phyloP scores from a whole-genome alignment of 495 filamentous ascomycete species.

The Aspergillus mulundensis region DNA sequence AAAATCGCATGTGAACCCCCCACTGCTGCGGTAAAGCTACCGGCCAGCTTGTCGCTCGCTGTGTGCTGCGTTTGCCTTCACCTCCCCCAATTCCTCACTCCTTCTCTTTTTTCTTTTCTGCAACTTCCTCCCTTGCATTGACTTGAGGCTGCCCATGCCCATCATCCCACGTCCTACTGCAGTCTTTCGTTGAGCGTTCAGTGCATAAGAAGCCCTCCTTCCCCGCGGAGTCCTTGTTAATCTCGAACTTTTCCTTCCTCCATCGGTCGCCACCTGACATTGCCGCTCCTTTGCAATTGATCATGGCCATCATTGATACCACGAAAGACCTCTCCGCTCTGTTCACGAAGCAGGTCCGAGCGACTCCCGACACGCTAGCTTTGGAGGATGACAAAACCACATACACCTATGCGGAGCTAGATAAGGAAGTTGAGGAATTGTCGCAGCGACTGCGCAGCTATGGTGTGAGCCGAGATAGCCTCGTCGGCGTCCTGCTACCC shows the following conservation, averaged over 20 bases:
- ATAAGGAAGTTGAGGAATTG: slow-evolving; percentile 51
- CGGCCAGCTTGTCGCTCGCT: neutral
- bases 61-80: neutral
- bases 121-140: neutral
- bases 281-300: neutral
- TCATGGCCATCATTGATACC: slow-evolving; percentile 56
- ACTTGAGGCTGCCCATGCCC: slow-evolving; percentile 4
- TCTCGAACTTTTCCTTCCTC: neutral
- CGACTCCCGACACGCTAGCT: slow-evolving; percentile 56
- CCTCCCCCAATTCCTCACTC: neutral
- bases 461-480: slow-evolving; percentile 57
- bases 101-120: neutral
- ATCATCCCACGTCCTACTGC: neutral
- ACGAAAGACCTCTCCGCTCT: slow-evolving; percentile 60
- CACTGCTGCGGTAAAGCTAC: slow-evolving; percentile 1
- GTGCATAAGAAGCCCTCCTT: neutral
- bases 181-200: neutral
- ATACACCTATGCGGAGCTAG: slow-evolving; percentile 60
- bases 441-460: slow-evolving; percentile 50
- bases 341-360: slow-evolving; percentile 52
- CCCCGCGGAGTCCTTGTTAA: neutral
- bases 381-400: slow-evolving; percentile 53
- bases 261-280: neutral
- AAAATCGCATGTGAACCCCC: slow-evolving; percentile 3
- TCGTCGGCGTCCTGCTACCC: slow-evolving; percentile 63